phyloP scores from a whole-genome alignment of 2,329 filamentous ascomycete species.

The Hypoxylon sp. region DNA sequence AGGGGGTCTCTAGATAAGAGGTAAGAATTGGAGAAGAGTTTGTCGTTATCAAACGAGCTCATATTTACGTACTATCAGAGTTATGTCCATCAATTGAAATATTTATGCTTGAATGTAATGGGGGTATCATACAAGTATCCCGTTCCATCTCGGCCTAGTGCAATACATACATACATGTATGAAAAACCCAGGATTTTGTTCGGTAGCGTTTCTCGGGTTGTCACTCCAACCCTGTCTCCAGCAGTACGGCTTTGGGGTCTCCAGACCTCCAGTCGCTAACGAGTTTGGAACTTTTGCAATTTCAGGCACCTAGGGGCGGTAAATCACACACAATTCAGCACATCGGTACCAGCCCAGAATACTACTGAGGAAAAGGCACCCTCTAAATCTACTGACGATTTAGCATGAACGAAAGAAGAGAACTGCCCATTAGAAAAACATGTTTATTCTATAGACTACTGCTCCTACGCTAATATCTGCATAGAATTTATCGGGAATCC shows the following conservation, averaged over 20 bases:
- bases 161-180: neutral
- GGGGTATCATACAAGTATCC: conserved; percentile 25
- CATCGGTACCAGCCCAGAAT: conserved; percentile 23
- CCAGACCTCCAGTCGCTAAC: conserved; percentile 24
- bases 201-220: conserved; percentile 34
- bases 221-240: conserved; percentile 34
- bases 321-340: conserved; percentile 34
- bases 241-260: conserved; percentile 28
- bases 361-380: conserved; percentile 3
- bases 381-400: neutral
- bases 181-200: conserved; percentile 13
- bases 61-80: conserved; percentile 23
- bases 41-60: conserved; percentile 23
- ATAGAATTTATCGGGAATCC: conserved; percentile 39
- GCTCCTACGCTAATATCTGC: conserved; percentile 42
- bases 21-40: conserved; percentile 17
- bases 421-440: conserved; percentile 36
- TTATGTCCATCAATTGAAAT: conserved; percentile 10
- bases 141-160: conserved; percentile 22
- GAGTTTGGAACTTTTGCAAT: conserved; percentile 40
- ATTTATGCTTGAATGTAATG: conserved; percentile 18
- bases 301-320: conserved; percentile 25
- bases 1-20: conserved; percentile 15
- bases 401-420: neutral
- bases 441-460: conserved; percentile 24